Percentiles rank a stretch among this genome's conserved stretches.
Conservation (phyloP, 108 stramenopile genomes). For the Pseudonitzschia delicatissima region DNA sequence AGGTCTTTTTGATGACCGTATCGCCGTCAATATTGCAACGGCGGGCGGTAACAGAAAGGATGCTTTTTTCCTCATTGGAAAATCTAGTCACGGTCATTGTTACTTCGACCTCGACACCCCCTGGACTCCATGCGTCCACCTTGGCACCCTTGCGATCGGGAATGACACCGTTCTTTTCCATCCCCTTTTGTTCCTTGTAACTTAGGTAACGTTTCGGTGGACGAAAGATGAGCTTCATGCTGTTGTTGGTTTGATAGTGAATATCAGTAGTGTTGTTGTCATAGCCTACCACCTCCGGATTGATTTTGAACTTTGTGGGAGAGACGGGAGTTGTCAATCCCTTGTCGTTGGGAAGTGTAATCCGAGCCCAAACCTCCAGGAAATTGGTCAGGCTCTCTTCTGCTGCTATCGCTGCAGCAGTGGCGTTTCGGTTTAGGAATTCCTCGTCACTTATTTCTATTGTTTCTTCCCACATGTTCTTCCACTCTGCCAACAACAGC, state of each 20-base stretch:
- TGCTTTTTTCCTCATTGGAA: neutral
- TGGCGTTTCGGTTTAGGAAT: neutral
- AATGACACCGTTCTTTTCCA: conserved; percentile 21
- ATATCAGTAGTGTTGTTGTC: neutral
- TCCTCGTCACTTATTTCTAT: neutral
- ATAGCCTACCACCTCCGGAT: neutral
- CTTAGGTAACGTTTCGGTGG: conserved; percentile 25
- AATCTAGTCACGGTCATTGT: conserved; percentile 58
- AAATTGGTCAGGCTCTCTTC: conserved; percentile 7
- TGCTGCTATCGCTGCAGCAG: neutral
- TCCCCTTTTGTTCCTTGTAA: conserved; percentile 23
- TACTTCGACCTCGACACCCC: conserved; percentile 18
- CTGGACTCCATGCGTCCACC: conserved; percentile 28
- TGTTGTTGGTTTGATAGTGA: neutral
- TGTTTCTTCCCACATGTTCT: neutral
- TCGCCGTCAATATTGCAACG: conserved; percentile 19
- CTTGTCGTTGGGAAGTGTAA: neutral
- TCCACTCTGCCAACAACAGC: neutral
- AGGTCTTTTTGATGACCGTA: conserved; percentile 12
- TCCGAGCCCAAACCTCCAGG: conserved; percentile 4
- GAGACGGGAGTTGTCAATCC: conserved; percentile 14
- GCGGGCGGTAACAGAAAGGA: neutral
- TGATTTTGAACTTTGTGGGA: neutral
- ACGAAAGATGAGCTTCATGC: conserved; percentile 21
- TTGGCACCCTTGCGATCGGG: conserved; percentile 25